phyloP scores from a whole-genome alignment of 2,329 filamentous ascomycete species.

The Alternaria viburni region DNA sequence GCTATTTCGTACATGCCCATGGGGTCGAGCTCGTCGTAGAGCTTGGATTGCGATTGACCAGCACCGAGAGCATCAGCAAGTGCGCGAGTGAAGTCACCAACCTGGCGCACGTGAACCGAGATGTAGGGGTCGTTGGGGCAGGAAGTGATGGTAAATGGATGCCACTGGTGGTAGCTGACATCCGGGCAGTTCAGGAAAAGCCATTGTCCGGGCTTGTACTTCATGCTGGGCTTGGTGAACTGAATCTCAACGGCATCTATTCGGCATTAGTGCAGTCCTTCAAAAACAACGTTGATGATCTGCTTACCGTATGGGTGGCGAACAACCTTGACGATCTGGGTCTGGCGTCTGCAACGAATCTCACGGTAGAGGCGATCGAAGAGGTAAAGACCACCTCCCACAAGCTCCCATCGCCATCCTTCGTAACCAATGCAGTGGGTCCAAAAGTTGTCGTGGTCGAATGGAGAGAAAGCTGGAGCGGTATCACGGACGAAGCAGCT shows the following conservation, averaged over 20 bases:
- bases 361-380: conserved; percentile 90
- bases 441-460: conserved; percentile 85
- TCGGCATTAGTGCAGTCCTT: conserved; percentile 34
- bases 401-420: conserved; percentile 96
- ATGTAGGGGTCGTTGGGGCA: conserved; percentile 96
- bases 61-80: conserved; percentile 96
- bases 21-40: conserved; percentile 89
- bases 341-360: conserved; percentile 80
- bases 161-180: conserved; percentile 91
- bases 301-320: conserved; percentile 87
- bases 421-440: conserved; percentile 91
- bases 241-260: conserved; percentile 94
- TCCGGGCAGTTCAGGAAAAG: conserved; percentile 93
- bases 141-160: conserved; percentile 98
- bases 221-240: conserved; percentile 94
- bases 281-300: neutral
- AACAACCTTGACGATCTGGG: conserved; percentile 90
- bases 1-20: conserved; percentile 98
- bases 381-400: conserved; percentile 84
- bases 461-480: conserved; percentile 74
- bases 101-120: conserved; percentile 92
- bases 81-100: conserved; percentile 93
- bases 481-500: conserved; percentile 96
- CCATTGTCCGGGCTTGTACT: conserved; percentile 98
- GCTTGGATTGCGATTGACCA: conserved; percentile 82